Evolutionary conservation across 345 rosid species (phyloP).

Genomic region (Aquilaria yunnanensis): DNA sequence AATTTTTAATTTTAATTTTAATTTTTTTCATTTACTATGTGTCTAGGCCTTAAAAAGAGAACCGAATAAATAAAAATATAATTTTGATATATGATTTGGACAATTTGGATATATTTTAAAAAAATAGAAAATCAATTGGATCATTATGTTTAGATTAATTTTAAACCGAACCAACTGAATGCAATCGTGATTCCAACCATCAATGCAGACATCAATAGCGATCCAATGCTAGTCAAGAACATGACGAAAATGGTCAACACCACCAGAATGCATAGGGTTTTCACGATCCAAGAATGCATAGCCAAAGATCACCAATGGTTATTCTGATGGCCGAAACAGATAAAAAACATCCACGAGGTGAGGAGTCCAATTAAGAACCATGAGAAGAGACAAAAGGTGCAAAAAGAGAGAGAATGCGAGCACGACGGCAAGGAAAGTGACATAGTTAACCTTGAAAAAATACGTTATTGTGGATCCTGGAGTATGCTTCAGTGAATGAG

Average conservation of each 20-base stretch:
- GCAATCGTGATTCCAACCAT: constrained; percentile 58
- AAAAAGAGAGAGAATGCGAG: constrained; percentile 70
- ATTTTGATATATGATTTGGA: too few relatives aligned
- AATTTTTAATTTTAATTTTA: too few relatives aligned
- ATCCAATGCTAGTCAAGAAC: constrained; percentile 74
- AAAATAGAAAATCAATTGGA: too few relatives aligned
- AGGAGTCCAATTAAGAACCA: constrained; percentile 43
- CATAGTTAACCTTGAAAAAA: constrained; percentile 72
- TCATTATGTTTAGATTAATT: too few relatives aligned
- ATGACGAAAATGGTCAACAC: constrained; percentile 51
- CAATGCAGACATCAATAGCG: constrained; percentile 56
- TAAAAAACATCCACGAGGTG: constrained; percentile 61
- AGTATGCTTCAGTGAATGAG: constrained; percentile 55
- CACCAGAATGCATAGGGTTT: constrained; percentile 45
- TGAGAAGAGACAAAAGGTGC: constrained; percentile 65
- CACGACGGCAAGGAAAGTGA: constrained; percentile 43
- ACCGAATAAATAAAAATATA: too few relatives aligned
- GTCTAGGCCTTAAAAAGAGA: too few relatives aligned
- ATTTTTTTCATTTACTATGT: too few relatives aligned
- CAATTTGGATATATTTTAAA: too few relatives aligned
- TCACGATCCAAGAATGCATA: constrained; percentile 78
- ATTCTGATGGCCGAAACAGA: constrained; percentile 72
- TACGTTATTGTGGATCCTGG: constrained; percentile 60
- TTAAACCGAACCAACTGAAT: too few relatives aligned
- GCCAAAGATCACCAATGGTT: constrained; percentile 57